Evolutionary conservation across 148 eudicot genomes (phyloP), one percentile per base, ranked within the genome.

Genomic region (Camellia lanceoleosa): DNA sequence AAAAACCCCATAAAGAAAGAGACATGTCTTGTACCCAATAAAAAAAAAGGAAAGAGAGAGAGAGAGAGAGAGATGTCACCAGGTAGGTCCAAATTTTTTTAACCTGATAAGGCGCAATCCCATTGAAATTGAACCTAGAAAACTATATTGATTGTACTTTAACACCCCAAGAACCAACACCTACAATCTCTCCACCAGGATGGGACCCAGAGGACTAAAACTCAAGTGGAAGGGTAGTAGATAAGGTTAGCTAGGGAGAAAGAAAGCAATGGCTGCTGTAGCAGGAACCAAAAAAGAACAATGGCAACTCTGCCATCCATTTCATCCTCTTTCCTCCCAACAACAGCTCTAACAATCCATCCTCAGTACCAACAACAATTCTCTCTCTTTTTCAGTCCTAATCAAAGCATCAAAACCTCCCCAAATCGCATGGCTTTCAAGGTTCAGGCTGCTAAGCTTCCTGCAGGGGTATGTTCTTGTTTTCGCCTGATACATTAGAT

Each of bases 371-470:
- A n/a, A 2, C 71, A 59, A 3, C 71, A 59, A 7, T 38, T 73
- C 69, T 14, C 18, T 58, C 52, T 74, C 68, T 42, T 73, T 11
- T 44, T 23, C 3, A 63, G 54, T 54, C 71, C 8, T 16, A 82
- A 55, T 23, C 55, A 52, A n/a, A 79, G 2, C 68, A 69, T 9
- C 64, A 79, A 46, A 43, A 49, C 44, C 49, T 43, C 47, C 61
- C 49, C 44, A 59, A 81, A 74, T 49, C 47, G 69, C 43, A 1
- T 15, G 74, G 14, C 74, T 55, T 83, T 90, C 83, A 87, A 18
- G 59, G 77, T 92, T 51, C 88, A 78, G 81, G 97, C 97, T 65
- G 93, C 90, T 3, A 92, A 92, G 84, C 85, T 88, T 79, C 97
- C 93, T 20, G 68, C 89, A 69, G 97, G 97, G 14, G 97, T 92